Evolutionary conservation across 805 yeast genomes (phyloP), one percentile per base, ranked within the genome.

Genomic region (Zygosaccharomyces siamensis): DNA sequence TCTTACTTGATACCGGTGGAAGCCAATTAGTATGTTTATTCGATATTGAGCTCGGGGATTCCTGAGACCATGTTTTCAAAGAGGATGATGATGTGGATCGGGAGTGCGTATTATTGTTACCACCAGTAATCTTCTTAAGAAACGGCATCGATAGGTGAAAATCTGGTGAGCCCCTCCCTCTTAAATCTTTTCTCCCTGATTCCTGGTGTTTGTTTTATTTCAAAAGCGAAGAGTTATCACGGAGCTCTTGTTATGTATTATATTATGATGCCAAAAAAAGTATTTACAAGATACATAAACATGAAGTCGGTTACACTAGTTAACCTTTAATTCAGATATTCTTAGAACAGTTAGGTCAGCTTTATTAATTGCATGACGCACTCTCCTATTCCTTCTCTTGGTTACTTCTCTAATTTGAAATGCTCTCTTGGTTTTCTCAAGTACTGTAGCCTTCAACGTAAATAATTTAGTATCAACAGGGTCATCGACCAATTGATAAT

Each of bases 341-440:
- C 90, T 79, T 58, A 90, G 68, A 38, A 86, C 80, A 5, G 97
- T 90, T 60, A 86, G 77, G 59, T 77, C 81, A 50, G 84, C 88
- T 69, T 89, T 83, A 40, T 78, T 77, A 24, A 73, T 71, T 5
- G 83, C 74, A 71, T 87, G 78, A 66, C 85, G 76, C 53, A 79
- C 73, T 73, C 84, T 83, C 76, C 89, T 83, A 56, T 83, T 74
- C 72, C 96, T 82, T 69, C 92, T 78, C 64, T 88, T 85, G 26
- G 95, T 84, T 51, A 79, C 80, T 62, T 83, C 87, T 62, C 79
- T 81, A 28, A 82, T 74, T 58, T 83, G 79, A 73, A 83, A 80
- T 49, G 89, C 89, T 54, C 85, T 83, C 57, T 86, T 81, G 2
- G 96, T 85, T 72, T 86, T 86, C 63, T 89, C 97, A n/a, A 84